Conservation (phyloP, 2,329 filamentous ascomycete genomes). For the Exophiala aquamarina region DNA sequence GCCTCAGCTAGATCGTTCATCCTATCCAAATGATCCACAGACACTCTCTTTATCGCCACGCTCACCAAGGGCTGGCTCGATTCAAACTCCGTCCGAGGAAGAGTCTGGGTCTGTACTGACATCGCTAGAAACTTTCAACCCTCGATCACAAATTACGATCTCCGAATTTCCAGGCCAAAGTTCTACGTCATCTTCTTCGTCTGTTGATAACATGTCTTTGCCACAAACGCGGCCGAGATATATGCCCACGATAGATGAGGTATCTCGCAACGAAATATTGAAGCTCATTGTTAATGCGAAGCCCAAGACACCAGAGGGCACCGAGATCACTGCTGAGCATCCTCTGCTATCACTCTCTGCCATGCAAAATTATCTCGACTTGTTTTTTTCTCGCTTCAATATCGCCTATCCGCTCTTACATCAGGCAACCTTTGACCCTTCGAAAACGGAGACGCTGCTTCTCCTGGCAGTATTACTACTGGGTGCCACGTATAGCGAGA, state of each 20-base stretch:
- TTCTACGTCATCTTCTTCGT: no score
- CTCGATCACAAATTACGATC: no score
- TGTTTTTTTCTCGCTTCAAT: slow-evolving; percentile 64
- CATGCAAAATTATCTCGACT: slow-evolving; percentile 57
- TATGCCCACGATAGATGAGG: slow-evolving; percentile 34
- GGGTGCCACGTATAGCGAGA: slow-evolving; percentile 62
- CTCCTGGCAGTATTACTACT: slow-evolving; percentile 57
- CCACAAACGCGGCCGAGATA: slow-evolving; percentile 2
- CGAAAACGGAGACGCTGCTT: slow-evolving; percentile 51
- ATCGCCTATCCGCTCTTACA: slow-evolving; percentile 61
- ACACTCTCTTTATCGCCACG: no score
- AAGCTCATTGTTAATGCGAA: slow-evolving; percentile 52
- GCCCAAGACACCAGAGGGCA: slow-evolving; percentile 50
- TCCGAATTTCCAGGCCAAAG: no score
- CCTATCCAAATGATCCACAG: no score
- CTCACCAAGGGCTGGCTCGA: no score
- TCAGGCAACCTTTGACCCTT: slow-evolving; percentile 56
- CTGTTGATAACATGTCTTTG: no score
- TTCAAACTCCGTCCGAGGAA: no score
- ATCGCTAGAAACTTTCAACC: no score
- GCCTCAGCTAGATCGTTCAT: no score
- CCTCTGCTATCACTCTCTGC: slow-evolving; percentile 51
- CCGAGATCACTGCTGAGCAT: slow-evolving; percentile 49
- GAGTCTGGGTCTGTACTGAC: no score
- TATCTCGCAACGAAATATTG: slow-evolving; percentile 42